Base-by-base conservation (phyloP, 169 alveolate species). In the Besnoitia besnoiti region DNA sequence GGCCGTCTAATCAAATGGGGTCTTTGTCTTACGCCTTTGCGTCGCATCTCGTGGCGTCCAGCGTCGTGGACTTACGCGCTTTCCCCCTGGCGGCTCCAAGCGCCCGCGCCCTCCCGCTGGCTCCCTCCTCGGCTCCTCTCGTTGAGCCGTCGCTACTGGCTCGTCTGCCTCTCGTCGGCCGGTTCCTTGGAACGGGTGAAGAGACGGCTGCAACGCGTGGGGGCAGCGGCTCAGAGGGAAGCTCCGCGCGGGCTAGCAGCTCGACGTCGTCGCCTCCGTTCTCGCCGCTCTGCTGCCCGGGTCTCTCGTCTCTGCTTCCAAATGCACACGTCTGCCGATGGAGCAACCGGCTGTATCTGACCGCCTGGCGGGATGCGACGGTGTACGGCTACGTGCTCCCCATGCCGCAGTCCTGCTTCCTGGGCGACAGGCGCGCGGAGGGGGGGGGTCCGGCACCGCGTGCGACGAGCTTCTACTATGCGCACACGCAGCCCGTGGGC, bases 371-470 rank as follows among this genome's bases (percentile, higher is more conserved):
- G 50, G 61, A 39, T 55, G 5, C 49, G 35, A 77, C 49, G 33
- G 87, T 77, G 49, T 77, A 42, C 55, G 35, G 87, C 55, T 77
- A 77, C 59, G 87, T 77, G 35, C n/a, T 42, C 8, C 59, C 59
- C 3, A 27, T 42, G 30, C 87, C 49, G 30, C 47, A 19, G 59
- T 73, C 82, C 24, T 37, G 47, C 82, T 73, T 73, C 21, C 82
- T 73, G 12, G 67, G 24, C 5, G 67, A 55, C 12, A n/a, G 27
- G 67, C 33, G 27, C 4, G 24, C 12, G 67, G 3, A 21, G 4
- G n/a, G 67, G 24, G 33, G 24, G 67, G 4, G 33, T 55, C 67
- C n/a, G 30, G 3, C n/a, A 19, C 33, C 67, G n/a, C n/a, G n/a
- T 5, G 40, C 46, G 10, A 30, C 47, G 47, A 73, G 44, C 39